Evolutionary conservation across 1,284 basidiomycete genomes (phyloP), one percentile per base, ranked within the genome.

Genomic region (Ganoderma resinaceum): DNA sequence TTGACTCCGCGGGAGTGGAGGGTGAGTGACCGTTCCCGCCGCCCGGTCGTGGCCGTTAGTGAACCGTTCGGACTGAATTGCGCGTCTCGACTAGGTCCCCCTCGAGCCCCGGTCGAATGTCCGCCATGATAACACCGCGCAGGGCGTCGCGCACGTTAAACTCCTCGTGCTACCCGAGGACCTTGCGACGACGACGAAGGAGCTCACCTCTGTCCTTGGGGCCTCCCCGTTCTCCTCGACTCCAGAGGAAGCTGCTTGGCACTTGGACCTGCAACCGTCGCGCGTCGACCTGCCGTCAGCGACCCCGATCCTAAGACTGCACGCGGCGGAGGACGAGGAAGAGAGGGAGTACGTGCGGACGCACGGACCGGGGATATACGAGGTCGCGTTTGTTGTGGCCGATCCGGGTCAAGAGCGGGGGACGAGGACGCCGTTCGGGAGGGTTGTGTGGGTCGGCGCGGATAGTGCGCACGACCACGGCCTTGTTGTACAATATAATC

Each of bases 1-100:
- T 77, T 91, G 2, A 92, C 91, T 7, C 85, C 88, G 3, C 79
- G 91, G 60, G 72, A 77, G 3, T 82, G 84, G 78, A 80, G 91
- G 77, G 91, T 91, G 70, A 20, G 86, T 29, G n/a, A 14, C 23
- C 20, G 1, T 3, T 20, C 16, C 11, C 9, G n/a, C 26, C 26
- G 26, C 33, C 23, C 26, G n/a, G 23, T 20, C 52, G 0, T 49
- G n/a, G 46, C 23, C 23, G 46, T 49, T 20, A 23, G 12, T 49
- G n/a, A 20, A 9, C 8, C 20, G n/a, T 9, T 2, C 26, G 9
- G 23, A 4, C 46, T 49, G 23, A 14, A 14, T 26, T 26, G 12
- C 23, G 46, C 37, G 40, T n/a, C n/a, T 9, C 12, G 42, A 43
- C 29, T 66, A 89, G 87, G 87, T 89, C 2, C 88, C 86, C 3